Evolutionary conservation across 495 filamentous ascomycete genomes (phyloP).

Genomic region (Arthonia radiata): DNA sequence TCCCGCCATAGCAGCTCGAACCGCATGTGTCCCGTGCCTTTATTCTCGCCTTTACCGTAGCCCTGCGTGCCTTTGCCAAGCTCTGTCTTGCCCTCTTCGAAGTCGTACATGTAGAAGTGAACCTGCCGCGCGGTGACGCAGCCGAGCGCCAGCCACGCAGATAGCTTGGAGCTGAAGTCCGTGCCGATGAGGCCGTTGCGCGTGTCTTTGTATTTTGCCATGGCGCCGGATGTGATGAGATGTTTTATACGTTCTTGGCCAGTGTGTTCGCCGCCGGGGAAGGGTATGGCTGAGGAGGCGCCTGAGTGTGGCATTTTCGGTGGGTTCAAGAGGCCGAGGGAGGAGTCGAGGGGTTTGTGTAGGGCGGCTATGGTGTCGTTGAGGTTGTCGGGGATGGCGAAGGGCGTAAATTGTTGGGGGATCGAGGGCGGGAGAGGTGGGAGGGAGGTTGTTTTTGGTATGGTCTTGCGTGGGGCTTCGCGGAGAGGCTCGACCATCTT

Average conservation of each 20-base stretch:
- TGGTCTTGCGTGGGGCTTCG: constrained; percentile 23
- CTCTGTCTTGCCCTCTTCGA: constrained; percentile 26
- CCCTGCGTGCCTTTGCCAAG: constrained; percentile 14
- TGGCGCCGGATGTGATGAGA: constrained; percentile 29
- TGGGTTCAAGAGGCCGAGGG: constrained; percentile 13
- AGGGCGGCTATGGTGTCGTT: constrained; percentile 25
- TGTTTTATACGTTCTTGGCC: constrained; percentile 29
- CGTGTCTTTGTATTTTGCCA: constrained; percentile 35
- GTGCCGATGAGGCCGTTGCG: constrained; percentile 40
- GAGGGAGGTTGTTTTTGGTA: constrained; percentile 19
- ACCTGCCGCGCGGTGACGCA: constrained; percentile 41
- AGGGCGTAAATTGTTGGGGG: constrained; percentile 29
- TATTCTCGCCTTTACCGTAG: constrained; percentile 36
- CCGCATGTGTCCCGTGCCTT: constrained; percentile 38
- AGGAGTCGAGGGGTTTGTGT: constrained; percentile 23
- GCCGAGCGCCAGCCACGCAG: constrained; percentile 40
- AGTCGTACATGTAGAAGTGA: constrained; percentile 31
- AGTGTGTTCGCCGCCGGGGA: constrained; percentile 34
- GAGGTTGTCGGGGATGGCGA: constrained; percentile 28
- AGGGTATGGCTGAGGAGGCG: constrained; percentile 30
- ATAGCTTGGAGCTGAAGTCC: constrained; percentile 47
- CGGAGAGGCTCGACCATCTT: constrained; percentile 41
- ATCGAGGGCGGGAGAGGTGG: constrained; percentile 27
- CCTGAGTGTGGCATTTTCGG: constrained; percentile 20
- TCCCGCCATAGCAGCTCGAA: constrained; percentile 54